Base-by-base conservation (phyloP, 2,329 filamentous ascomycete genomes). In the Calonectria montana region DNA sequence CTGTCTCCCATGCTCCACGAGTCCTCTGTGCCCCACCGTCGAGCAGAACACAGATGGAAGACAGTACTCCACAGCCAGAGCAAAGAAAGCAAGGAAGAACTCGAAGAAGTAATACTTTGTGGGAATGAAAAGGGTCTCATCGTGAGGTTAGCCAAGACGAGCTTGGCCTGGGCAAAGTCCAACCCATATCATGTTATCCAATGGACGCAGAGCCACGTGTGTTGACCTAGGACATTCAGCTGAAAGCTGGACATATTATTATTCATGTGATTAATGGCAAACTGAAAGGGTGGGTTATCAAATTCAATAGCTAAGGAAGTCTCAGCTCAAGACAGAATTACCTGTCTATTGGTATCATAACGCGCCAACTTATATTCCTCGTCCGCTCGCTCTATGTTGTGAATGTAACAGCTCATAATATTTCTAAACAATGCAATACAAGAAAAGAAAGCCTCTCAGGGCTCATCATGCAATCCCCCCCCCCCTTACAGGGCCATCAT, bases 401-500 rank as follows among this genome's bases (percentile, higher is more conserved):
- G 67, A 73, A 75, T 76, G 29, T 61, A 71, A 57, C 55, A 69
- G 63, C 63, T 72, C 67, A 53, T 57, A 27, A 50, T 62, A 59
- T 67, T 48, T 31, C 43, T 41, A n/a, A 35, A n/a, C 45, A 61
- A 63, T 55, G 29, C 23, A 57, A 15, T 27, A 62, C 35, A 41
- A 43, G 37, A 71, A 41, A 48, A 39, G 50, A 67, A 67, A 50
- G 15, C 18, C 21, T 25, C 27, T 53, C 63, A 47, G 57, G 25
- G 55, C 41, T 47, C n/a, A 7, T 31, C 45, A 23, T 39, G 47
- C 59, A 62, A 43, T 59, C 50, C 53, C 53, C 41, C 50, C 53
- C 53, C 41, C 21, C 35, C 53, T 75, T 68, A 74, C 70, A 83
- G 80, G 66, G 78, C 78, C 77, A 84, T 81, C 71, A 83, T 72